A percentile compares a stretch with the other conserved stretches of the same genome.
These are phyloP conservation scores for Polyporus tsugae DNA, from an alignment of 1,284 basidiomycete species.

Conservation along the genomic window DNA sequence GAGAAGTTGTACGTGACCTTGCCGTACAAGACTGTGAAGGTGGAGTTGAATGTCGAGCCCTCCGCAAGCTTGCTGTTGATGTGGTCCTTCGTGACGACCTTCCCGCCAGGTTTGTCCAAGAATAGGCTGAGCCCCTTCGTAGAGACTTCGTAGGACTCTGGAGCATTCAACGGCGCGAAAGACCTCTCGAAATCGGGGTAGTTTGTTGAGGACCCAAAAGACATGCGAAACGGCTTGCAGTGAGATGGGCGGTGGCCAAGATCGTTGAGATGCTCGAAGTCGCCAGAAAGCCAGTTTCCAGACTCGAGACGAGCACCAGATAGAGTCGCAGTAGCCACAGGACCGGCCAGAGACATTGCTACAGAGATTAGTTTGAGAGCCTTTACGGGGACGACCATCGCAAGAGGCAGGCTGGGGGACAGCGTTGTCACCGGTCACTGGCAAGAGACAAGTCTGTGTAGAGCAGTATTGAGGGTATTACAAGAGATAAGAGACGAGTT, in stretches of 20 bases:
- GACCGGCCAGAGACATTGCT: not conserved
- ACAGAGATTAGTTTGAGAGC: not conserved
- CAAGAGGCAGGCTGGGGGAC: not conserved
- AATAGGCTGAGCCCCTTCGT: constrained; percentile 46
- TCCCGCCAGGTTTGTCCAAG: constrained; percentile 45
- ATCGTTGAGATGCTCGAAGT: not conserved
- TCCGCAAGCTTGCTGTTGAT: constrained; percentile 48
- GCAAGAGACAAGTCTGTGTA: not conserved
- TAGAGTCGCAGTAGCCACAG: not conserved
- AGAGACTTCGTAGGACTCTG: constrained; percentile 42
- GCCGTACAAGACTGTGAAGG: constrained; percentile 48
- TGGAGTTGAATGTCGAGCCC: constrained; percentile 55
- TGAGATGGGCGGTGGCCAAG: constrained; percentile 12
- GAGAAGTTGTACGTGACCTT: constrained; percentile 47
- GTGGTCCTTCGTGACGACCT: constrained; percentile 42
- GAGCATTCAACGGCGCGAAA: constrained; percentile 46
- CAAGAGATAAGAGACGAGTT: too few relatives aligned
- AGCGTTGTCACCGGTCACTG: not conserved
- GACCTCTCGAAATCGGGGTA: constrained; percentile 24
- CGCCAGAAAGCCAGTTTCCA: constrained; percentile 2
- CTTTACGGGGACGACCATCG: not conserved
- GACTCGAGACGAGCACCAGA: not conserved
- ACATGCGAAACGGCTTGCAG: constrained; percentile 35
- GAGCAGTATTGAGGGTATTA: too few relatives aligned
- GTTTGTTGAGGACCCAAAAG: constrained; percentile 24